A percentile compares a stretch with the other conserved stretches of the same genome.
Conservation (phyloP, 1,284 basidiomycete genomes). For the Puccinia hordei region DNA sequence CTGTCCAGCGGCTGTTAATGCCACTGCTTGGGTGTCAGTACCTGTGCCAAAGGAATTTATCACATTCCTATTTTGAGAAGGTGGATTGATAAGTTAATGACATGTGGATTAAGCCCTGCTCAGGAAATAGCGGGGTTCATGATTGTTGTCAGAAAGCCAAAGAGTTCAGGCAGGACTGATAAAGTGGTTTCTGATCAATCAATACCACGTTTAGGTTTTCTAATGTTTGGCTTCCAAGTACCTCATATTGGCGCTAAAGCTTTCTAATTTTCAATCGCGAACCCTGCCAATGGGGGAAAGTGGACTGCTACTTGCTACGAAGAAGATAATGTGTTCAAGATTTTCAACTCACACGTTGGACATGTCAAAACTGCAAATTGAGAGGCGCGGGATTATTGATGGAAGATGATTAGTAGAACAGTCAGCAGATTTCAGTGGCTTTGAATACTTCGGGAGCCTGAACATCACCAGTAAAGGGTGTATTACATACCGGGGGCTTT, state of each 20-base stretch:
- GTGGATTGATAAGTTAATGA: not conserved
- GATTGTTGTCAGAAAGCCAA: no score
- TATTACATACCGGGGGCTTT: not conserved
- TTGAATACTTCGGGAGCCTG: no score
- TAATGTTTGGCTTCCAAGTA: no score
- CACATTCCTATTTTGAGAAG: slow-evolving; percentile 14
- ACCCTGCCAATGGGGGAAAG: no score
- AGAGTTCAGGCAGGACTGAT: no score
- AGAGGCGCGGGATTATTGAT: not conserved
- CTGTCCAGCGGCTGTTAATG: slow-evolving; percentile 26
- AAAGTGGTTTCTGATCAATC: no score
- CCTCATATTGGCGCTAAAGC: no score
- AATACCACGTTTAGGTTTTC: no score
- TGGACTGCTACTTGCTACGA: not conserved
- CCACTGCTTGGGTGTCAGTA: slow-evolving; percentile 43
- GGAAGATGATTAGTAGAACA: not conserved
- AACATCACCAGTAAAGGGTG: not conserved
- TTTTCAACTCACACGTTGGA: slow-evolving; percentile 1
- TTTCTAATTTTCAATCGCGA: no score
- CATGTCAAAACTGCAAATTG: slow-evolving; percentile 1
- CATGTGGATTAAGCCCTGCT: not conserved
- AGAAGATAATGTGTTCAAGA: not conserved
- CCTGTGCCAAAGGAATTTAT: slow-evolving; percentile 41
- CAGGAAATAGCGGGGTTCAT: no score
- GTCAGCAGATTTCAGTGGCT: not conserved